Base-by-base conservation (phyloP, 441 rosid species). In the Erysimum cheiri region DNA sequence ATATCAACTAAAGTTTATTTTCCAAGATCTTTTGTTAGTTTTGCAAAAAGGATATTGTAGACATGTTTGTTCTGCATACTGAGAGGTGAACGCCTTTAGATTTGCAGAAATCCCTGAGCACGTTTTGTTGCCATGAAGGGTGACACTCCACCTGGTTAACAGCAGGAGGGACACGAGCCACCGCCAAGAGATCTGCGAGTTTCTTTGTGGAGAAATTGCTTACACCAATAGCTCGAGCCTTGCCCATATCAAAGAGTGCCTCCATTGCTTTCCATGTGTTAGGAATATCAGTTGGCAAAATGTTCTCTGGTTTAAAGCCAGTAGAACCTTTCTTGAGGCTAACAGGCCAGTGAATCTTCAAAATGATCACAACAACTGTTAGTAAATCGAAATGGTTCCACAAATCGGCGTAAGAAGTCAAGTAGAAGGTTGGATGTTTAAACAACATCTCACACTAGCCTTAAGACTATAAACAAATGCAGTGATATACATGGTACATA, bases 241-340 rank as follows among this genome's bases (percentile, higher is more conserved):
- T 91, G 29, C 96, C 88, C 40, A 82, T 54, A 77, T 84, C 88
- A 52, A 72, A 80, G 26, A 85, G 79, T 48, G 80, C 63, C 74
- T 91, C 97, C 97, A 91, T 83, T 19, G 94, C 91, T 67, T 50
- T 66, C 97, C 97, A 88, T 43, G 95, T 91, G 75, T 76, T 67
- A 29, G 90, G 82, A 55, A 85, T 83, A 80, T 91, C 88, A 0
- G 86, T 63, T 36, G 75, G 82, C 22, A 58, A 37, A 35, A 88
- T 69, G 80, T 82, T 76, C 72, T 85, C 91, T 53, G 85, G 90
- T 49, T 62, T 77, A 55, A 85, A 71, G 36, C 85, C 90, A 58
- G 57, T 60, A 4, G 88, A 69, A 19, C 86, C 89, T 70, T 85
- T 85, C 80, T 82, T 86, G 78, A 80, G 68, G 64, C 78, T 48